Evolutionary conservation across 2,329 filamentous ascomycete species (phyloP), one percentile per base, ranked within the genome.

Genomic region (Pezizomycotina sp.): DNA sequence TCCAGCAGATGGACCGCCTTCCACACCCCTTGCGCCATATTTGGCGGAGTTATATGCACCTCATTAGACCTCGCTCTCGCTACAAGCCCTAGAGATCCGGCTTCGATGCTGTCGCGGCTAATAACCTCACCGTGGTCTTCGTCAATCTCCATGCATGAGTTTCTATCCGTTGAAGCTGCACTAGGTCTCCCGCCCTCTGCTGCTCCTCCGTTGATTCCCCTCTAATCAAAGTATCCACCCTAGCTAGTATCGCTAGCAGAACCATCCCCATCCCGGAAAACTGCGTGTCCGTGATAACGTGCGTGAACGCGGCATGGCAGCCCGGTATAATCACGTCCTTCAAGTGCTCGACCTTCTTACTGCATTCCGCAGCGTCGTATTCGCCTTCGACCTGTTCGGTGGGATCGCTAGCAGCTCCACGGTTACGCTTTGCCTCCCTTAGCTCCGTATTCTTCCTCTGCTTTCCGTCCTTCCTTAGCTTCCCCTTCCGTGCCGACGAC

Each of bases 181-280:
- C 7, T 24, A 12, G 22, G 22, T 7, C 7, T 24, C 7, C 12
- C 22, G 22, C 12, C 35, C 5, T 27, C 28, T 27, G 32, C 31
- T 24, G 20, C 25, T 27, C 29, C 15, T n/a, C 6, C n/a, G 23
- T 8, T 32, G 28, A n/a, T n/a, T 14, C 5, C 16, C 10, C 10
- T 19, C 7, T 14, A 6, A 4, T 25, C 21, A 14, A 10, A 5
- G 13, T 41, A 42, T 66, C 57, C 14, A 76, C 56, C 43, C 69
- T 68, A 3, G 74, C 73, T 39, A 84, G 58, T 2, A 69, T 58
- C 13, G 68, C 71, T 28, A 84, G 53, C 6, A 86, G 63, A 45
- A 79, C 63, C 13, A 82, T 60, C 3, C 79, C 80, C 2, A 86
- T 62, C 3, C 71, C 62, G 2, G 78, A 70, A 55, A 79, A 79